Percentiles rank a stretch among this genome's conserved stretches.
Conservation (phyloP, 345 rosid species). For the Pistacia vera region DNA sequence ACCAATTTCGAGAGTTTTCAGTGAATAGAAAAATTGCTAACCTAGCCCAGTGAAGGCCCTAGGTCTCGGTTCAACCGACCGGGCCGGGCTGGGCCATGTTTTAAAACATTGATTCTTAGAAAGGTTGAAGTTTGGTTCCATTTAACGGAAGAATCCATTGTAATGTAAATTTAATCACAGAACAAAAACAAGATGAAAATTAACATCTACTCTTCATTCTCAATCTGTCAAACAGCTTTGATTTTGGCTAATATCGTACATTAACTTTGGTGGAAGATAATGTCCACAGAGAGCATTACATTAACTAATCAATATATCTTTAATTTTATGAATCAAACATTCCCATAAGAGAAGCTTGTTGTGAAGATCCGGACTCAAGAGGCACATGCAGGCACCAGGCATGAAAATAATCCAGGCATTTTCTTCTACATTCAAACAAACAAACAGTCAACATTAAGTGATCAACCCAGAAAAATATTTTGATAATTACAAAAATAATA, state of each 20-base stretch:
- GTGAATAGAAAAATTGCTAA: too few relatives aligned
- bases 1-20: too few relatives aligned
- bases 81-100: too few relatives aligned
- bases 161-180: too few relatives aligned
- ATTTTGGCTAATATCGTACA: not conserved
- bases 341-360: not conserved
- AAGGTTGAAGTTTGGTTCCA: too few relatives aligned
- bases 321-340: not conserved
- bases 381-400: slow-evolving; percentile 72
- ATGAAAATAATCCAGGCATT: slow-evolving; percentile 62
- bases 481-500: not conserved
- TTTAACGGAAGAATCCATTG: too few relatives aligned
- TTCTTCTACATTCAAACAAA: slow-evolving; percentile 58
- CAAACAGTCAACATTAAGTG: too few relatives aligned
- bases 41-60: too few relatives aligned
- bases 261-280: not conserved
- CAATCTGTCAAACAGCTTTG: not conserved
- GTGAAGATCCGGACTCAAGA: slow-evolving; percentile 27
- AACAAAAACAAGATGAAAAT: not conserved
- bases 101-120: too few relatives aligned
- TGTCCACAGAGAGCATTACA: not conserved
- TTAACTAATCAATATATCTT: not conserved
- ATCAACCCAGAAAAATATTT: too few relatives aligned
- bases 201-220: not conserved
- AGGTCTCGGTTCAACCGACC: too few relatives aligned